A percentile compares a stretch with the other conserved stretches of the same genome.
Conservation (phyloP, 441 rosid species). For the Populus trichocarpa region DNA sequence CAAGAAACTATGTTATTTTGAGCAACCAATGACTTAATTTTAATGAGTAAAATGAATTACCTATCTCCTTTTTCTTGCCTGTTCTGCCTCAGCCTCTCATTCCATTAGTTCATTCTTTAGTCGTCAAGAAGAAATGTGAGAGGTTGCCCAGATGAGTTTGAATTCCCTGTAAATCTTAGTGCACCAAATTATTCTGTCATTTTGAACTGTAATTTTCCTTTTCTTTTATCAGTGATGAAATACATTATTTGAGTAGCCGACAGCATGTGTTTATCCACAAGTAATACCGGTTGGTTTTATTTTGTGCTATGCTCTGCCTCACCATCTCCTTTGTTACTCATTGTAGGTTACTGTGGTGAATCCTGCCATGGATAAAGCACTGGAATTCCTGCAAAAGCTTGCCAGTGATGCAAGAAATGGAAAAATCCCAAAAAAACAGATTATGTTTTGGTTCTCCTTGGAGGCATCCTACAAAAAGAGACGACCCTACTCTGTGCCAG, state of each 20-base stretch:
- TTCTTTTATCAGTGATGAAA: not conserved
- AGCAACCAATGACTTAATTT: not conserved
- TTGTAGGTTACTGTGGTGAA: constrained; percentile 73
- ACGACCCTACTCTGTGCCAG: constrained; percentile 33
- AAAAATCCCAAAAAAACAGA: constrained; percentile 56
- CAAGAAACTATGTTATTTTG: too few species aligned
- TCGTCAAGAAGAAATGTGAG: not conserved
- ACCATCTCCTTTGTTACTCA: constrained; percentile 1
- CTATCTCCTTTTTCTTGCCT: not conserved
- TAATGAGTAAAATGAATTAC: not conserved
- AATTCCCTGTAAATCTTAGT: not conserved
- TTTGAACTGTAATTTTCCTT: not conserved
- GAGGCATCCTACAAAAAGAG: constrained; percentile 70
- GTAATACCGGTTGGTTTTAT: not conserved
- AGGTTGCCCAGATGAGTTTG: not conserved
- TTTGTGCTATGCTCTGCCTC: not conserved
- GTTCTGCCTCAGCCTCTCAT: not conserved
- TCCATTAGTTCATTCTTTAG: not conserved
- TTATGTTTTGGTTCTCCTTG: constrained; percentile 64
- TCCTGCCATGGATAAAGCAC: constrained; percentile 88
- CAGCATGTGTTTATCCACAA: not conserved
- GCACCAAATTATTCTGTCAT: not conserved
- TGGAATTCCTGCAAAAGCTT: constrained; percentile 57
- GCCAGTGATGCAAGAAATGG: constrained; percentile 66
- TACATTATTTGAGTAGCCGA: constrained; percentile 3